Conservation (phyloP, 352 stramenopile genomes). For the Sclerospora graminicola region DNA sequence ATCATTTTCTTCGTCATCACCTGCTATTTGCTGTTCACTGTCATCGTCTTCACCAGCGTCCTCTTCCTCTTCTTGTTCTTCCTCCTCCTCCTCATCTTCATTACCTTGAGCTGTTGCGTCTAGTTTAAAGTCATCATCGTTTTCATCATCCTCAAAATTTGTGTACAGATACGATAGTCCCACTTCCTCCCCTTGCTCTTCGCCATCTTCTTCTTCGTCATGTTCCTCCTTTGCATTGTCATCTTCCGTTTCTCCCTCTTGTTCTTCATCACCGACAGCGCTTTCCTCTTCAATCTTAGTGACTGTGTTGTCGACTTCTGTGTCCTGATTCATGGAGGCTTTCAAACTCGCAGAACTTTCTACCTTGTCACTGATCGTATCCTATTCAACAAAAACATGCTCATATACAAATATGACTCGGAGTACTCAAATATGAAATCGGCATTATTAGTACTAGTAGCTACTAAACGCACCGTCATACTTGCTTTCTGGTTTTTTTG, state of each 20-base stretch:
- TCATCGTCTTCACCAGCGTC: slow-evolving; percentile 31
- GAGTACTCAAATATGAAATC: too few species aligned
- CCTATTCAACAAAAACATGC: too few species aligned
- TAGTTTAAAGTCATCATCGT: slow-evolving; percentile 29
- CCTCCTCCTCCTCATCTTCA: slow-evolving; percentile 25
- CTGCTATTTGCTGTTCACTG: slow-evolving; percentile 16
- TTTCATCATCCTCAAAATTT: slow-evolving; percentile 46
- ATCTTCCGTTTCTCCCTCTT: slow-evolving; percentile 21
- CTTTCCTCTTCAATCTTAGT: slow-evolving; percentile 18
- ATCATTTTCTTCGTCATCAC: slow-evolving; percentile 13
- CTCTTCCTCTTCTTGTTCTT: slow-evolving; percentile 25
- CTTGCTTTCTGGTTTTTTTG: too few species aligned
- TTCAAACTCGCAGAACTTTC: too few species aligned
- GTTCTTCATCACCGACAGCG: slow-evolving; percentile 22
- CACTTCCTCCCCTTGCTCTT: slow-evolving; percentile 31
- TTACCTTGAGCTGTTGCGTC: slow-evolving; percentile 5
- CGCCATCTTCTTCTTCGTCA: slow-evolving; percentile 16
- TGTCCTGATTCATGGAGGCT: slow-evolving; percentile 1
- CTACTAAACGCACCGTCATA: too few species aligned
- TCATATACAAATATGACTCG: too few species aligned
- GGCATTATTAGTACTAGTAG: too few species aligned
- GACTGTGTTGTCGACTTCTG: slow-evolving; percentile 17
- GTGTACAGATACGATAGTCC: slow-evolving; percentile 58
- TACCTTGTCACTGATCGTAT: too few species aligned
- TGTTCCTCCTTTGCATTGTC: slow-evolving; percentile 15